Conservation (phyloP, 768 basidiomycete genomes). For the Cantharellus cinnabarinus region DNA sequence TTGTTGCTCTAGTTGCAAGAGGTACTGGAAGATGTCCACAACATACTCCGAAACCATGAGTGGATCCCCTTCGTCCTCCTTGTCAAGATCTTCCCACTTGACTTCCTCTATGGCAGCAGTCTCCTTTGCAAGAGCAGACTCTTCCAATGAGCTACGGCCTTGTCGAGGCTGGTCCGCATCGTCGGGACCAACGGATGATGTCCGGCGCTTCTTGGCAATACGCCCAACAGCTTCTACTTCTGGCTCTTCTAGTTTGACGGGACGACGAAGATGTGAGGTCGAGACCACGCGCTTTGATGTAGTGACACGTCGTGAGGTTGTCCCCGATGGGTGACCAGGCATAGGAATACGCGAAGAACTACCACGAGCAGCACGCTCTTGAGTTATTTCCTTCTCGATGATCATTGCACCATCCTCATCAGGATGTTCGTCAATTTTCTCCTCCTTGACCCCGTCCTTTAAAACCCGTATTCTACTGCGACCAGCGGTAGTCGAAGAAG, state of each 20-base stretch:
- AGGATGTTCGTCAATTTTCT: constrained; percentile 1
- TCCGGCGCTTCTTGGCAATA: constrained; percentile 53
- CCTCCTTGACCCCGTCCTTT: constrained; percentile 2
- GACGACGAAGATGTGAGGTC: not conserved
- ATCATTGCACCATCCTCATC: constrained; percentile 25
- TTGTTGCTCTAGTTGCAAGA: constrained; percentile 58
- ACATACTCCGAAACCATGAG: constrained; percentile 97
- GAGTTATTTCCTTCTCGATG: constrained; percentile 13
- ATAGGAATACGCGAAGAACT: not conserved
- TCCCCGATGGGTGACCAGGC: not conserved
- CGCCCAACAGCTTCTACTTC: constrained; percentile 39
- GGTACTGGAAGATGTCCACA: constrained; percentile 78
- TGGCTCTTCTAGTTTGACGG: constrained; percentile 13
- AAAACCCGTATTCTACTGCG: not conserved
- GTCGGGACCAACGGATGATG: constrained; percentile 42
- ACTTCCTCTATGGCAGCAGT: constrained; percentile 26
- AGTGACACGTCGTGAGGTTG: not conserved
- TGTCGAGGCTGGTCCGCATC: constrained; percentile 4
- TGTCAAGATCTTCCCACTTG: constrained; percentile 87
- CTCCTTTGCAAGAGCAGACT: constrained; percentile 17
- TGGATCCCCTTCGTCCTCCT: constrained; percentile 81
- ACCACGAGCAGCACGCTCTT: constrained; percentile 4
- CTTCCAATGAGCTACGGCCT: not conserved
- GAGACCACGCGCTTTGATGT: not conserved
- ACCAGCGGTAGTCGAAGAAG: not conserved